A percentile compares a stretch with the other conserved stretches of the same genome.
These are phyloP conservation scores for Dioscorea alata DNA, from an alignment of 106 monocot species.

Conservation along the genomic window DNA sequence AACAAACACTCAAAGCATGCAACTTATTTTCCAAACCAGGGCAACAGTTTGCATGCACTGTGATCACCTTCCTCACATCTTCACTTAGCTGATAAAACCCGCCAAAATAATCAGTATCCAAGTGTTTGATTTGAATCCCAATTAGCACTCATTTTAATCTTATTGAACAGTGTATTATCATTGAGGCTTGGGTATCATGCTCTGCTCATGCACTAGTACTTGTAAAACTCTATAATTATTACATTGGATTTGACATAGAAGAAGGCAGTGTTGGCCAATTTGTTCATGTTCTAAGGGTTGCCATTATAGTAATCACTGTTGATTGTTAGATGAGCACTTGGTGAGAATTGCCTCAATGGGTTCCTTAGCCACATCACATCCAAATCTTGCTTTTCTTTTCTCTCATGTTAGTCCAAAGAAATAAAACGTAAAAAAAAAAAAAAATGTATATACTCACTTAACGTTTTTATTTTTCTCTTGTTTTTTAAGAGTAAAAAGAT, in stretches of 20 bases:
- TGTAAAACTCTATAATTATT: conserved; percentile 20
- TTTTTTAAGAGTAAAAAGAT: too few relatives aligned
- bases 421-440: neutral
- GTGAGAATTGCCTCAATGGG: conserved; percentile 21
- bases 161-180: conserved; percentile 35
- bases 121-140: conserved; percentile 11
- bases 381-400: conserved; percentile 13
- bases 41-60: conserved; percentile 53
- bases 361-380: conserved; percentile 48
- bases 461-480: too few relatives aligned
- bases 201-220: conserved; percentile 24
- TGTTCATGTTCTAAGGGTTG: conserved; percentile 1
- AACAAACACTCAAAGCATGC: conserved; percentile 20
- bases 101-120: conserved; percentile 22
- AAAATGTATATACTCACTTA: neutral
- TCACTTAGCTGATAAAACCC: conserved; percentile 31
- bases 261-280: conserved; percentile 26
- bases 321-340: conserved; percentile 11
- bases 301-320: conserved; percentile 18
- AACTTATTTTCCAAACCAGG: conserved; percentile 26
- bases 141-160: conserved; percentile 13
- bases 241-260: conserved; percentile 24
- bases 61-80: conserved; percentile 29
- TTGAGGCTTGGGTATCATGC: conserved; percentile 3
- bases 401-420: neutral